A percentile compares a stretch with the other conserved stretches of the same genome.
These are phyloP conservation scores for Hordeum vulgare DNA, from an alignment of 176 grass and related monocot species.

Conservation along the genomic window DNA sequence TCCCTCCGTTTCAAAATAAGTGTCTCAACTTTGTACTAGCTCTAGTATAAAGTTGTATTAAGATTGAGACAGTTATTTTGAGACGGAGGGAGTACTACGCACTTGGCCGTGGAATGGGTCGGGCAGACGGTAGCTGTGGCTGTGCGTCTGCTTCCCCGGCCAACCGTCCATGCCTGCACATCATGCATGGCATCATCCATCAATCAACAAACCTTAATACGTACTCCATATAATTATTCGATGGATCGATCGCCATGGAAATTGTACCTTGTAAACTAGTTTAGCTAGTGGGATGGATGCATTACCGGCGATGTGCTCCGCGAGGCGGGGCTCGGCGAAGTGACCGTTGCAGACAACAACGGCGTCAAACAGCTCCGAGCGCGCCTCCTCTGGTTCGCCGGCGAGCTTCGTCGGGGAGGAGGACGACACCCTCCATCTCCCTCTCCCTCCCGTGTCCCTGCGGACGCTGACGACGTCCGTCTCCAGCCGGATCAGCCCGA, in stretches of 20 bases:
- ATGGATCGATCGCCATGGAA: no score
- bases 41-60: no score
- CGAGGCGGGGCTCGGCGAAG: constrained; percentile 41
- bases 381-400: background rate
- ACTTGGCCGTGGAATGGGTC: constrained; percentile 31
- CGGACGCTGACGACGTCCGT: constrained; percentile 47
- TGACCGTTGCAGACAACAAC: constrained; percentile 62
- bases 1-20: no score
- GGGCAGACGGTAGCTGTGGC: constrained; percentile 53
- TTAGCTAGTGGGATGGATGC: no score
- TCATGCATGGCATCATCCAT: no score
- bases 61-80: no score
- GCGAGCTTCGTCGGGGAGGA: background rate
- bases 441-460: background rate
- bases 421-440: constrained; percentile 15
- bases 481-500: constrained; percentile 22
- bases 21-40: no score
- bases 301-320: constrained; percentile 54
- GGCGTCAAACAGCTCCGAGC: constrained; percentile 33
- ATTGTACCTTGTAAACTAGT: no score
- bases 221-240: no score
- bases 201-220: no score
- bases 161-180: no score
- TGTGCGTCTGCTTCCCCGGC: constrained; percentile 41
- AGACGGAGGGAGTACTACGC: no score